Conservation (phyloP, 1,284 basidiomycete species). For the Chalciporus sp. region DNA sequence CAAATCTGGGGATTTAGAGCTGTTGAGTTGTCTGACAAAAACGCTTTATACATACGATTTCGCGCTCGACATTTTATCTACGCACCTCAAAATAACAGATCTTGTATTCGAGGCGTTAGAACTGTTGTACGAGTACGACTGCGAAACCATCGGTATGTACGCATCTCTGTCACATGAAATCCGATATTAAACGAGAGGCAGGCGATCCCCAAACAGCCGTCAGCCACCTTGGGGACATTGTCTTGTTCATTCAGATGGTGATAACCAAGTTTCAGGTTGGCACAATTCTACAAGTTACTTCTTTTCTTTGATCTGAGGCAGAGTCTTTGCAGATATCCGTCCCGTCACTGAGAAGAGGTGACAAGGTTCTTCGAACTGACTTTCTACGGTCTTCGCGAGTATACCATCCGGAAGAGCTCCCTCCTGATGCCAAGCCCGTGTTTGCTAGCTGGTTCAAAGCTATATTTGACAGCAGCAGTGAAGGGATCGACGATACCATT, state of each 20-base stretch:
- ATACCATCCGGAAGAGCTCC: conserved; percentile 44
- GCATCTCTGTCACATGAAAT: conserved; percentile 2
- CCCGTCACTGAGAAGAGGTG: conserved; percentile 42
- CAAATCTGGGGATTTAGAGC: conserved; percentile 60
- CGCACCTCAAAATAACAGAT: conserved; percentile 67
- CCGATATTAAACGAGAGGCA: conserved; percentile 31
- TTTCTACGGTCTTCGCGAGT: conserved; percentile 54
- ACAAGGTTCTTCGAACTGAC: conserved; percentile 48
- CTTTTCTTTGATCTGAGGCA: neutral
- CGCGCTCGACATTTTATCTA: conserved; percentile 66
- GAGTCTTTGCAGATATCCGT: conserved; percentile 28
- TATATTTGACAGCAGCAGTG: conserved; percentile 72
- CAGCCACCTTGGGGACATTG: conserved; percentile 71
- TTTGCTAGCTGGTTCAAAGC: conserved; percentile 72
- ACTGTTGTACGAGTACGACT: conserved; percentile 74
- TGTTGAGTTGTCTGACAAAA: conserved; percentile 66
- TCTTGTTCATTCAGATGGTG: conserved; percentile 69
- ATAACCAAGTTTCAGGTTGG: conserved; percentile 64
- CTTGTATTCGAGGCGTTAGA: conserved; percentile 60
- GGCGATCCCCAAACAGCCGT: conserved; percentile 82
- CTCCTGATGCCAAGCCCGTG: conserved; percentile 50
- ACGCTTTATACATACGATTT: conserved; percentile 57
- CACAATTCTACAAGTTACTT: conserved; percentile 14
- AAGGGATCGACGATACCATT: conserved; percentile 81
- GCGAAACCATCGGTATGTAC: conserved; percentile 71